Base-by-base conservation (phyloP, 1,284 basidiomycete genomes). In the Phylloboletellus chloephorus region DNA sequence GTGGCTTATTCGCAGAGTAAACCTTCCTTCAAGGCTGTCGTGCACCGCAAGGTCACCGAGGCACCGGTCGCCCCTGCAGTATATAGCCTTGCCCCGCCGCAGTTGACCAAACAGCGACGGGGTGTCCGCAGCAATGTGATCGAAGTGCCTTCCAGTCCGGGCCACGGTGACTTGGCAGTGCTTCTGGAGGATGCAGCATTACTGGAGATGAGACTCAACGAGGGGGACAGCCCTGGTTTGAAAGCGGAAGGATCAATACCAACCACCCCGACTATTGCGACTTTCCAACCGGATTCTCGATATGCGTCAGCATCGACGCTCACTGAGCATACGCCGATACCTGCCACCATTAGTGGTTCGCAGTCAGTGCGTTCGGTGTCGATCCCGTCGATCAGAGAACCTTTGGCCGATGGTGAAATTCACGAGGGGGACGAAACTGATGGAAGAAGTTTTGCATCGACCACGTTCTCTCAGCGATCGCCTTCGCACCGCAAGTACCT, bases 131-230 rank as follows among this genome's bases (percentile, higher is more conserved):
- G 51, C 15, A 50, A 49, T 11, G 46, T 50, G 25, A 39, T 57
- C 25, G 58, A 68, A 45, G 43, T 57, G 3, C 64, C 67, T 7
- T 21, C 63, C 20, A 75, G 66, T 47, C 70, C 71, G 21, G 70
- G 66, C 5, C 61, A 50, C 30, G 68, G 67, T 4, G 77, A 79
- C 31, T 50, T 79, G 33, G 66, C 70, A 3, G 54, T 65, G 23
- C 57, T 79, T 37, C 49, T 78, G 20, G 67, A 71, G 28, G 71
- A 76, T 40, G 71, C 75, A 9, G 71, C 74, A 24, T 46, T 72
- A 25, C 54, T 79, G 39, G 76, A 78, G 57, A 52, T 66, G 49
- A 66, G 65, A 37, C 57, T 79, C 26, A 65, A 65, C 29, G 60
- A 61, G 19, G 72, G 74, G 5, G 66, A 71, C 33, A 53, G 54